Base-by-base conservation (phyloP, 768 basidiomycete species). In the Boletus rex-veris region DNA sequence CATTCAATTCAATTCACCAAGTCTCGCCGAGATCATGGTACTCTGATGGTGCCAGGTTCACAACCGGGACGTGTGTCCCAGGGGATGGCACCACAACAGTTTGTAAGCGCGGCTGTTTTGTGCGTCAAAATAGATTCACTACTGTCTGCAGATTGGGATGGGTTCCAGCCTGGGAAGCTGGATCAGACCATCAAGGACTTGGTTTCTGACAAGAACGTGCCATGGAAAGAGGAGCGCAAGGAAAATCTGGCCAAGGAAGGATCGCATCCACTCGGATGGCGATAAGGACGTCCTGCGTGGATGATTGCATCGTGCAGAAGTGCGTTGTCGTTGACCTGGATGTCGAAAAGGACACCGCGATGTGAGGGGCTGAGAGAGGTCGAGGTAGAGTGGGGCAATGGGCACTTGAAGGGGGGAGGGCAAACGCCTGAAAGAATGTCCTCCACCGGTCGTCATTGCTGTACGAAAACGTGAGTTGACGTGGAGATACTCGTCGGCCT, bases 171-270 rank as follows among this genome's bases (percentile, higher is more conserved):
- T 19, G 19, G 19, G 19, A 19, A 19, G 19, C 19, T 19, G 19
- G 19, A 19, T 19, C 19, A 19, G 19, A 19, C 19, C 19, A 19
- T 19, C 19, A 19, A 19, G 19, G 19, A 19, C 19, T 19, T 19
- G 19, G 3, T 19, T 19, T 19, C 19, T 19, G 19, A 19, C 19
- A 19, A 19, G 19, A 19, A 19, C 19, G n/a, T n/a, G n/a, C n/a
- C 2, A 2, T 19, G 19, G 19, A 19, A 1, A 19, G 19, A 19
- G 19, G 19, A 19, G 19, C 19, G 19, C 19, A 19, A 19, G 19
- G 19, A 19, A 19, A 19, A 19, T 19, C 19, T 19, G 19, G 19
- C 19, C 19, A 19, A 19, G 19, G 19, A 19, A 19, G 24, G 82
- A 35, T 9, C 36, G 16, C 15, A 37, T 7, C 2, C 36, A 37